phyloP scores from a whole-genome alignment of 495 filamentous ascomycete species.

The Acidiella bohemica region DNA sequence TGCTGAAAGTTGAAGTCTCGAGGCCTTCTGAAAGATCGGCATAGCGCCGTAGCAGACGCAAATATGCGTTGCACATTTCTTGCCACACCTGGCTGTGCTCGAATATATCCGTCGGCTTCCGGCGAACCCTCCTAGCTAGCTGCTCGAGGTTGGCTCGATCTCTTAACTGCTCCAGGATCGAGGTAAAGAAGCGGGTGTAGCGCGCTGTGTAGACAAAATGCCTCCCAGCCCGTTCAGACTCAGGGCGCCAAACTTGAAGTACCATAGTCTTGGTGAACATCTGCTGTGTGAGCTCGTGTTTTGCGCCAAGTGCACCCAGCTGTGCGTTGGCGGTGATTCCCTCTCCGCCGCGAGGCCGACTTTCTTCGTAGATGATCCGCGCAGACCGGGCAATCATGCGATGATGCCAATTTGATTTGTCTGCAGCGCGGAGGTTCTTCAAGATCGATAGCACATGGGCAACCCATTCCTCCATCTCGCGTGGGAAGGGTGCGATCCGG shows the following conservation, averaged over 20 bases:
- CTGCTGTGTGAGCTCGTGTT: conserved; percentile 62
- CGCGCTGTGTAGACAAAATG: conserved; percentile 89
- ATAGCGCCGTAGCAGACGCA: conserved; percentile 56
- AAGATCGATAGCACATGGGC: conserved; percentile 59
- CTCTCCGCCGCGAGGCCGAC: not conserved
- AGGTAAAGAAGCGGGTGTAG: conserved; percentile 71
- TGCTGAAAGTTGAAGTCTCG: conserved; percentile 69
- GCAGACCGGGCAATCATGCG: conserved; percentile 72
- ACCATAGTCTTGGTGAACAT: conserved; percentile 94
- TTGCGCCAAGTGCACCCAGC: conserved; percentile 50
- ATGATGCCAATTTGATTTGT: conserved; percentile 96
- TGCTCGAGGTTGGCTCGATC: conserved; percentile 70
- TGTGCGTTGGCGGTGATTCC: conserved; percentile 29
- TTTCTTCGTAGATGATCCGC: conserved; percentile 48
- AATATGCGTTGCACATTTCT: conserved; percentile 57
- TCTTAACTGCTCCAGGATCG: conserved; percentile 57
- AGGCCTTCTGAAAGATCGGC: conserved; percentile 50
- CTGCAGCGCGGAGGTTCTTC: conserved; percentile 61
- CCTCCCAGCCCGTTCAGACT: conserved; percentile 75
- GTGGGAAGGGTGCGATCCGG: conserved; percentile 33
- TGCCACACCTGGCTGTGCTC: conserved; percentile 79
- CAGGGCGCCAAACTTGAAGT: conserved; percentile 91
- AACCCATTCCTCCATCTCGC: conserved; percentile 56
- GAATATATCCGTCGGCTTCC: conserved; percentile 70
- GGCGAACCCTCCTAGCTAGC: conserved; percentile 66